Base-by-base conservation (phyloP, 2,329 filamentous ascomycete genomes). In the Fusarium xyrophilum region DNA sequence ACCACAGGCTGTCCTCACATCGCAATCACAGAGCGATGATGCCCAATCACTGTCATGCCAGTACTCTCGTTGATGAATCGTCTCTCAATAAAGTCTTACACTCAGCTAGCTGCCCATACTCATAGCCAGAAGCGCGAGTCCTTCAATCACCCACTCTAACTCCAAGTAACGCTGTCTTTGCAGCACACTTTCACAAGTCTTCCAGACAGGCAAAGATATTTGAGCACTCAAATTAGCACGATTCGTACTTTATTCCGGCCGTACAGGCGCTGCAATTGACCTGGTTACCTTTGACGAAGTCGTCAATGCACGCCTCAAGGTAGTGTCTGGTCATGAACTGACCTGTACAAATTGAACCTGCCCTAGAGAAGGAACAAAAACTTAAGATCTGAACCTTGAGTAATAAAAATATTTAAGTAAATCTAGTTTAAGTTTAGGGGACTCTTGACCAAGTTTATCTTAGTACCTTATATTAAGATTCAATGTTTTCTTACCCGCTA, bases 21-120 rank as follows among this genome's bases (percentile, higher is more conserved):
- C 5, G 7, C 2, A 17, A 23, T 23, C 44, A 47, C 44, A 47
- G 27, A 9, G 27, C 12, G 5, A 23, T 7, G 3, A 32, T 5
- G 0, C 3, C 5, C 5, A 32, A 17, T 32, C 7, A 47, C 27
- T 47, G 4, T 15, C 11, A 19, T 13, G 2, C 4, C 14, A 17
- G 5, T 30, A 30, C 5, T 17, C 0, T 0, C 5, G 9, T 21
- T 9, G 2, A 46, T 13, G 3, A 1, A 17, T 30, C 0, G 15
- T 32, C n/a, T 32, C n/a, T 13, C 3, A 2, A 10, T 12, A 3
- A 10, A 2, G 10, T 12, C 11, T 21, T 23, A 0, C 14, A 23
- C 1, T 3, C 7, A 30, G 44, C 10, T 3, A 47, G 27, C 2
- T 13, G 27, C 11, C 14, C 3, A 5, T 32, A 19, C 15, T 47